These are phyloP conservation scores for Elsinoe australis DNA, from an alignment of 2,329 filamentous ascomycete genomes.

Conservation along the genomic window DNA sequence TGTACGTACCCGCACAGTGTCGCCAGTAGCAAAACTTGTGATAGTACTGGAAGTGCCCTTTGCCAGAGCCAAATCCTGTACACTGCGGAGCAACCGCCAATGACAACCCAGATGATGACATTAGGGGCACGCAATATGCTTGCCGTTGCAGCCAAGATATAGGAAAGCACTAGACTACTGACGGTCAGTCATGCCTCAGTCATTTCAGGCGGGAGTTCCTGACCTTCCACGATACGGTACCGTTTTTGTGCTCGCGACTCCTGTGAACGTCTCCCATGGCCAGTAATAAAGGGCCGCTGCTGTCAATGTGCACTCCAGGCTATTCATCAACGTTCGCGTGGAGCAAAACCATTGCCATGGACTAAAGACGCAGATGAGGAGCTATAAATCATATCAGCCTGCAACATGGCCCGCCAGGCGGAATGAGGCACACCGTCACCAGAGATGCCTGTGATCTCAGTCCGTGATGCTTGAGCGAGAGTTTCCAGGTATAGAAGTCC, in stretches of 20 bases:
- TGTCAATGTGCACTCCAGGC: slow-evolving; percentile 82
- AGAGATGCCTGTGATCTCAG: slow-evolving; percentile 54
- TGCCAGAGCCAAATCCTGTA: slow-evolving; percentile 54
- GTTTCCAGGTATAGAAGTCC: slow-evolving; percentile 82
- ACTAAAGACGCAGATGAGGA: slow-evolving; percentile 63
- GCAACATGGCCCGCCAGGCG: too few relatives aligned
- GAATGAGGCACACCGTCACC: slow-evolving; percentile 66
- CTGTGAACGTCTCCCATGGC: slow-evolving; percentile 59
- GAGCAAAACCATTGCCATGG: slow-evolving; percentile 98
- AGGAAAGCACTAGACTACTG: slow-evolving; percentile 44
- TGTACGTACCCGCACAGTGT: slow-evolving; percentile 2
- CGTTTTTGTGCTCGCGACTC: background rate
- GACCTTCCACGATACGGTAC: slow-evolving; percentile 8
- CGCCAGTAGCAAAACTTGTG: background rate
- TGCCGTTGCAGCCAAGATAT: slow-evolving; percentile 70
- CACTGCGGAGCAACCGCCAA: slow-evolving; percentile 51
- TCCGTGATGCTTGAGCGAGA: slow-evolving; percentile 69
- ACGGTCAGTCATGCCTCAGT: slow-evolving; percentile 44
- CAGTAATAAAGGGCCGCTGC: slow-evolving; percentile 70
- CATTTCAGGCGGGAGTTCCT: too few relatives aligned
- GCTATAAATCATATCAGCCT: slow-evolving; percentile 36
- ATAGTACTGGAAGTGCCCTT: slow-evolving; percentile 44
- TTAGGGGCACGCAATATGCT: slow-evolving; percentile 88
- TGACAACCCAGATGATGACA: slow-evolving; percentile 68
- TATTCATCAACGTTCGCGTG: slow-evolving; percentile 89